phyloP scores from a whole-genome alignment of 306 rosid species.

The Dalbergia cultrata region DNA sequence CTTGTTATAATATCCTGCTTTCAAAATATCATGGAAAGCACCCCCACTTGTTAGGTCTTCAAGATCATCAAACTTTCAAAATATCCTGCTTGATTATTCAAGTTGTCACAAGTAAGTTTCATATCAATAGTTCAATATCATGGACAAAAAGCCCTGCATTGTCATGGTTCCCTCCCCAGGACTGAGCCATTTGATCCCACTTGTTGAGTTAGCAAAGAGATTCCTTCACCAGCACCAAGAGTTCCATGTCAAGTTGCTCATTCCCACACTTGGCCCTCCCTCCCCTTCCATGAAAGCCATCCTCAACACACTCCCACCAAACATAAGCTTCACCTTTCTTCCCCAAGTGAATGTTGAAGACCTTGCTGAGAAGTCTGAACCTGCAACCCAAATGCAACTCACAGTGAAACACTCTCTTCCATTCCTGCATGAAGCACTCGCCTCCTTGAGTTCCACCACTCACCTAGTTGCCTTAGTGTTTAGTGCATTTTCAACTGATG shows the following conservation, averaged over 20 bases:
- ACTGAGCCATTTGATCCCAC: constrained; percentile 45
- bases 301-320: constrained; percentile 42
- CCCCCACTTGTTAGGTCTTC: no score
- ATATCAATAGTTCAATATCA: neutral
- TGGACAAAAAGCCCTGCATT: constrained; percentile 36
- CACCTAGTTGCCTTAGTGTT: constrained; percentile 26
- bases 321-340: constrained; percentile 32
- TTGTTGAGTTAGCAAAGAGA: constrained; percentile 40
- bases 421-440: constrained; percentile 26
- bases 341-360: constrained; percentile 35
- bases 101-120: neutral
- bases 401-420: constrained; percentile 33
- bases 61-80: no score
- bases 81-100: no score
- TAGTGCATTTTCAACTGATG: constrained; percentile 21
- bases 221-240: neutral
- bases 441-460: neutral
- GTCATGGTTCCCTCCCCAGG: constrained; percentile 50
- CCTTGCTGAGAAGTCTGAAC: neutral
- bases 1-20: no score
- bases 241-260: constrained; percentile 24
- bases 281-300: neutral
- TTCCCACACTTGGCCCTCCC: constrained; percentile 36
- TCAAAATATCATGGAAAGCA: no score
- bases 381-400: neutral